A percentile compares a stretch with the other conserved stretches of the same genome.
These are phyloP conservation scores for Usnea hakonensis DNA, from an alignment of 495 filamentous ascomycete genomes.

Conservation along the genomic window DNA sequence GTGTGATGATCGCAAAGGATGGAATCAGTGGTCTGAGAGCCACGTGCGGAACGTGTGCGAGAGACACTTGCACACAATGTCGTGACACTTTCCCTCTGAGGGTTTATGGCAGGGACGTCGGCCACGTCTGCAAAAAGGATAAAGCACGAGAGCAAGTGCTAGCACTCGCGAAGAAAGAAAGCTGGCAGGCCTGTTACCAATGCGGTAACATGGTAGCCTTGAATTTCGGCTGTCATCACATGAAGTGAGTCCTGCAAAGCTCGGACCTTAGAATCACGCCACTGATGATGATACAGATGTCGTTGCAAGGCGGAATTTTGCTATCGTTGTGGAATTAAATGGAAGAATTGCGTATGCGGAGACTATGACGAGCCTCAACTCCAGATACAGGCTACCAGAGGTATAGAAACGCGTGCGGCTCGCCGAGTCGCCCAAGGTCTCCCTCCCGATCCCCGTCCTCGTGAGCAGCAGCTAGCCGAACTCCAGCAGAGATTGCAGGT, in stretches of 20 bases:
- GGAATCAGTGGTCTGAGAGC: neutral
- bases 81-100: neutral
- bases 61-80: neutral
- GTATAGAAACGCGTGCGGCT: neutral
- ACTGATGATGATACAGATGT: neutral
- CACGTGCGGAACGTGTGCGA: neutral
- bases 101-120: neutral
- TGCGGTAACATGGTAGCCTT: neutral
- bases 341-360: neutral
- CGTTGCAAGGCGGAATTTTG: neutral
- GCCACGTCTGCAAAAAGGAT: neutral
- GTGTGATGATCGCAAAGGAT: neutral
- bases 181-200: constrained; percentile 1
- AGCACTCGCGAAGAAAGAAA: neutral
- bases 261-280: neutral
- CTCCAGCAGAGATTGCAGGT: no score
- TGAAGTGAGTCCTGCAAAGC: neutral
- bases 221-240: neutral
- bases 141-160: neutral
- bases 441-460: no score
- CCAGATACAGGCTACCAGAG: neutral
- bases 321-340: neutral
- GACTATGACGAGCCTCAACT: neutral
- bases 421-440: no score
- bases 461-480: no score